Percentiles rank a stretch among this genome's conserved stretches.
Evolutionary conservation across 1,284 basidiomycete genomes (phyloP).

Genomic region (Cerrena zonata): DNA sequence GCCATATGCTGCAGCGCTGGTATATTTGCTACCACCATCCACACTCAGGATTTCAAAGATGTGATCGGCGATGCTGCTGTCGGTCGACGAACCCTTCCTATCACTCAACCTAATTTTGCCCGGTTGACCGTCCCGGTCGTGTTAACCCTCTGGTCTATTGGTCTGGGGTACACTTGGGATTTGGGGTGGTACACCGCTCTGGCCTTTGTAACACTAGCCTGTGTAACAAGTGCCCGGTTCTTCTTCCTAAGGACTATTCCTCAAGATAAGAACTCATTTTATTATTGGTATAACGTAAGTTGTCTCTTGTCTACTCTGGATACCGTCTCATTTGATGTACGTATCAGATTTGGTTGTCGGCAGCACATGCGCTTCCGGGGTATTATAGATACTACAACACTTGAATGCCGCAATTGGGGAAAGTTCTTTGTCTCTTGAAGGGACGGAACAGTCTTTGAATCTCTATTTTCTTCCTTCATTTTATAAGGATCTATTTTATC

Average conservation of each 20-base stretch:
- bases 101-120: constrained; percentile 21
- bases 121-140: constrained; percentile 12
- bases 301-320: too few relatives aligned
- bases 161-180: constrained; percentile 12
- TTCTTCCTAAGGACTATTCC: constrained; percentile 20
- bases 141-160: constrained; percentile 14
- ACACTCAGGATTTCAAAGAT: constrained; percentile 31
- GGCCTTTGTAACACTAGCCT: constrained; percentile 27
- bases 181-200: background rate
- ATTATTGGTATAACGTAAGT: constrained; percentile 27
- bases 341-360: too few relatives aligned
- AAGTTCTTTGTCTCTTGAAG: too few relatives aligned
- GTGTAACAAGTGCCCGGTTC: constrained; percentile 26
- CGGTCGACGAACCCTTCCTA: constrained; percentile 27
- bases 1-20: constrained; percentile 10
- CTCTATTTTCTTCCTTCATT: too few relatives aligned
- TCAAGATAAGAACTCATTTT: constrained; percentile 27
- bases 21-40: constrained; percentile 27
- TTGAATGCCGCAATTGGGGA: too few relatives aligned
- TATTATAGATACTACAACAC: background rate
- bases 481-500: too few relatives aligned
- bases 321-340: too few relatives aligned
- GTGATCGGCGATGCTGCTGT: constrained; percentile 24
- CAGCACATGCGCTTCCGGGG: background rate
- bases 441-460: too few relatives aligned